Evolutionary conservation across 768 basidiomycete genomes (phyloP).

Genomic region (Coprinopsis sp.): DNA sequence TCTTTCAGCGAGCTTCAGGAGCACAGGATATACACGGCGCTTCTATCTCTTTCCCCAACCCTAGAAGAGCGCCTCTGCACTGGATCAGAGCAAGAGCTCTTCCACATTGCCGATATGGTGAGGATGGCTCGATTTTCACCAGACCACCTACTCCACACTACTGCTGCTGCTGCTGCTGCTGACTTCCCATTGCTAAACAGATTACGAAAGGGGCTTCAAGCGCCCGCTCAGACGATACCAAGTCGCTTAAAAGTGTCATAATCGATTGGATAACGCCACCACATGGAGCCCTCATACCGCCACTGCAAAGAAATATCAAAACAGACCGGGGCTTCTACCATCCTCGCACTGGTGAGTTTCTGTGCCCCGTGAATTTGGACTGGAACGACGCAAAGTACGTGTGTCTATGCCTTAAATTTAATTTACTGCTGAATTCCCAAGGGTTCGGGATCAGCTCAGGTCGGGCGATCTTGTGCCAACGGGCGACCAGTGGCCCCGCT

Average conservation of each 20-base stretch:
- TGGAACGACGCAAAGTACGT: neutral
- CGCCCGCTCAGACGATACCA: neutral
- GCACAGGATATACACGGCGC: neutral
- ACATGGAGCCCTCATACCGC: neutral
- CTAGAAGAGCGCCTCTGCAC: neutral
- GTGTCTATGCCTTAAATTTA: neutral
- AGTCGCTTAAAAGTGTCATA: neutral
- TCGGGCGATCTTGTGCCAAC: neutral
- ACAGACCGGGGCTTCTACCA: neutral
- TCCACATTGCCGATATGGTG: neutral
- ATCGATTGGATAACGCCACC: conserved; percentile 1
- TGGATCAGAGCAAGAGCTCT: neutral
- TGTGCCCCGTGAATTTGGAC: neutral
- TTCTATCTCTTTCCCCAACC: neutral
- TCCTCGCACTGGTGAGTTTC: neutral
- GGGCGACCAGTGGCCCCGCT: neutral
- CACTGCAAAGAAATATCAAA: neutral
- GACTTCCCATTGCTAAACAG: neutral
- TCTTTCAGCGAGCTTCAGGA: neutral
- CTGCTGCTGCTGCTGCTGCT: too few relatives aligned
- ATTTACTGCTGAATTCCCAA: neutral
- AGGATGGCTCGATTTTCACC: too few relatives aligned
- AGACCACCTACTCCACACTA: too few relatives aligned
- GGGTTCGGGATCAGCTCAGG: neutral
- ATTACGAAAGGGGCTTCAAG: neutral